phyloP scores from a whole-genome alignment of 164 flowering plant genomes.

The Vitis rupestris region DNA sequence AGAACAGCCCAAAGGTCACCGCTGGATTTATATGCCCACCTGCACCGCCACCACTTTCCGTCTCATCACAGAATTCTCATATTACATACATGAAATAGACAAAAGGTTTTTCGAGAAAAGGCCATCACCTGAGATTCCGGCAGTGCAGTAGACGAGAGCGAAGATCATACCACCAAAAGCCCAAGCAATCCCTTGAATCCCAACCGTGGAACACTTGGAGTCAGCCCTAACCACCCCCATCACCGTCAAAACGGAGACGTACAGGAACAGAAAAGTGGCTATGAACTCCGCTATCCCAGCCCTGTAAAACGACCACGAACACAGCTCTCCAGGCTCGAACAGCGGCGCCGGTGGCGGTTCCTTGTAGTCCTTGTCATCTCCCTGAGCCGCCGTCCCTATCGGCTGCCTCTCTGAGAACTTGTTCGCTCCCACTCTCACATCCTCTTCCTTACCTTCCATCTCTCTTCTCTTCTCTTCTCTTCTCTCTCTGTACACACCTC shows the following conservation, averaged over 20 bases:
- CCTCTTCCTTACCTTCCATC: conserved; percentile 57
- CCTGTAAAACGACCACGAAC: conserved; percentile 68
- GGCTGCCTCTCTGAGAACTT: conserved; percentile 50
- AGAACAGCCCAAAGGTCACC: conserved; percentile 75
- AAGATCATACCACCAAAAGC: conserved; percentile 87
- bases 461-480: not conserved
- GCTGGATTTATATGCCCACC: conserved; percentile 92
- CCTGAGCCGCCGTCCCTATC: conserved; percentile 49
- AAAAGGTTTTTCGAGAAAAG: too few species aligned
- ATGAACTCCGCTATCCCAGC: conserved; percentile 90
- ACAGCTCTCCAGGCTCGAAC: conserved; percentile 46
- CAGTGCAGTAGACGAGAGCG: conserved; percentile 84
- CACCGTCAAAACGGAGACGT: conserved; percentile 65
- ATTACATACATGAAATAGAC: too few species aligned
- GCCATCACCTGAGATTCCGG: conserved; percentile 67
- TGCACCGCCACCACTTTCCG: conserved; percentile 11
- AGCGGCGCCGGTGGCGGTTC: conserved; percentile 57
- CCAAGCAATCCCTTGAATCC: conserved; percentile 76
- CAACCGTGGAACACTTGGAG: conserved; percentile 57
- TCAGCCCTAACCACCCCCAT: conserved; percentile 54
- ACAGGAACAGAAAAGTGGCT: conserved; percentile 76
- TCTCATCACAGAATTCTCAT: not conserved
- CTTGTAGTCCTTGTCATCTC: conserved; percentile 44
- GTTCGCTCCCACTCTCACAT: conserved; percentile 50
- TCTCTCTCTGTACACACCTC: not conserved